phyloP scores from a whole-genome alignment of 2,329 filamentous ascomycete species.

The Penicillium sumatraense region DNA sequence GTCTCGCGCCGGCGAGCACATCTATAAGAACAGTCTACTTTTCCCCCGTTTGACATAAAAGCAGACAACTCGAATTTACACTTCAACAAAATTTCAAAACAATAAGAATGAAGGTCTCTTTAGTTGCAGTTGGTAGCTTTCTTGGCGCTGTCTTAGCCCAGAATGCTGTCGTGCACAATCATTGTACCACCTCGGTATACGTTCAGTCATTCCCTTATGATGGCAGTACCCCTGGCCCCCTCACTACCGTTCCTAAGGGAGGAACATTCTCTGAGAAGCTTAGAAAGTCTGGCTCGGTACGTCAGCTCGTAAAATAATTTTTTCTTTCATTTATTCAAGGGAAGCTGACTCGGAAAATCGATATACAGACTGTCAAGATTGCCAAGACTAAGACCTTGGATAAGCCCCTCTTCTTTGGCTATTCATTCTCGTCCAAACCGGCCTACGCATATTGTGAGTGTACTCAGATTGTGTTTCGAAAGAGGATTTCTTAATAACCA shows the following conservation, averaged over 20 bases:
- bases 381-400: conserved; percentile 33
- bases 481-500: conserved; percentile 13
- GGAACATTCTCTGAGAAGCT: conserved; percentile 29
- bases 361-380: conserved; percentile 29
- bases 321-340: not conserved
- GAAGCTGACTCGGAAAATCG: conserved; percentile 17
- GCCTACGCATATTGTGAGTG: conserved; percentile 31
- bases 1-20: conserved; percentile 5
- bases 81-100: conserved; percentile 10
- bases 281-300: conserved; percentile 27
- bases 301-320: conserved; percentile 7
- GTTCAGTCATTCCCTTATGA: conserved; percentile 31
- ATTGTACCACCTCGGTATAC: conserved; percentile 26
- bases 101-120: conserved; percentile 24
- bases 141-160: conserved; percentile 27
- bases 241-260: conserved; percentile 25
- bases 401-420: conserved; percentile 32
- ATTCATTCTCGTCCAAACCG: conserved; percentile 29
- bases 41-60: conserved; percentile 11
- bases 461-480: conserved; percentile 5
- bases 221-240: conserved; percentile 28
- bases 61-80: conserved; percentile 10
- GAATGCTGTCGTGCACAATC: conserved; percentile 28
- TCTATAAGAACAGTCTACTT: conserved; percentile 12
- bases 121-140: conserved; percentile 22